Percentiles rank a stretch among this genome's conserved stretches.
These are phyloP conservation scores for Saussurea involucrata DNA, from an alignment of 129 eudicot genomes.

Conservation along the genomic window DNA sequence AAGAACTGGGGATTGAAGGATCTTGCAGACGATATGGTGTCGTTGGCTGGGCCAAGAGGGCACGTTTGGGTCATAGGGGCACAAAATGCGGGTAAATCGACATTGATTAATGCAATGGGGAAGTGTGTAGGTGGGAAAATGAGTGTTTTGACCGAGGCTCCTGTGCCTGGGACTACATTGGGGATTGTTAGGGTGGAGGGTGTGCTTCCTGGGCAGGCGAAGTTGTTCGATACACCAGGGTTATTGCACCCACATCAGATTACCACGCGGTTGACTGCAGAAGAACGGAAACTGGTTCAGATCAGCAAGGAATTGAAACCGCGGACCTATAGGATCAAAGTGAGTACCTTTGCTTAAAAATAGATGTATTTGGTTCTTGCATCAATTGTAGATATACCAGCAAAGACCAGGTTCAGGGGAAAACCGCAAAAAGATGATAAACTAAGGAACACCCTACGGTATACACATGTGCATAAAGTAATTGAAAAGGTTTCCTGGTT, in stretches of 20 bases:
- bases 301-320: constrained; percentile 85
- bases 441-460: not conserved
- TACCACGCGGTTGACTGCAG: constrained; percentile 72
- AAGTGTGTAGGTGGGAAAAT: constrained; percentile 60
- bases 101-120: constrained; percentile 86
- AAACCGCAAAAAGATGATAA: not conserved
- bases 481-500: too few relatives aligned
- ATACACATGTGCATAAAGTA: not conserved
- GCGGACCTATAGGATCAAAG: constrained; percentile 86
- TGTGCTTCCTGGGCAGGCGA: constrained; percentile 66
- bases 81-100: constrained; percentile 94
- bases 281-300: constrained; percentile 79
- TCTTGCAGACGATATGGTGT: constrained; percentile 78
- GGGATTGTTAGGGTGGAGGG: constrained; percentile 92
- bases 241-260: constrained; percentile 91
- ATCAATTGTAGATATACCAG: not conserved
- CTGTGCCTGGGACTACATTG: constrained; percentile 93
- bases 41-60: constrained; percentile 81
- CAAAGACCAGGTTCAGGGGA: not conserved
- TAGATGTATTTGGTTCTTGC: not conserved
- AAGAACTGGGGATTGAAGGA: constrained; percentile 85
- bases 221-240: constrained; percentile 97
- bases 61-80: constrained; percentile 97
- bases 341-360: constrained; percentile 21
- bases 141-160: constrained; percentile 86